Base-by-base conservation (phyloP, 345 rosid species). In the Raphanus sativus region DNA sequence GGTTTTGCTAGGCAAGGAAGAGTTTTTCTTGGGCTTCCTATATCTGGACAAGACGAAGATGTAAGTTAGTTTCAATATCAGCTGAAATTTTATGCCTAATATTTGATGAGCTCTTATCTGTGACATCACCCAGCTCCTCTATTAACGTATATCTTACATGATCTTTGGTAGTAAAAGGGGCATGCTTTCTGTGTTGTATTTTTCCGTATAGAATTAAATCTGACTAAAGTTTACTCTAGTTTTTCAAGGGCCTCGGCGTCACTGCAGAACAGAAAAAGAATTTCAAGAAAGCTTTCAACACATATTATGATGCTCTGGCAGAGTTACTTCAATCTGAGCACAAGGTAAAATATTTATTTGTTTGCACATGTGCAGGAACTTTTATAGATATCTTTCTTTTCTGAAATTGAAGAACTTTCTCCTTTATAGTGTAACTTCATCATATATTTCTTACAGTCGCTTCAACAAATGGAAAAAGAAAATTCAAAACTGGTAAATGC, bases 1-100 rank as follows among this genome's bases (percentile, higher is more conserved):
- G 88, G 97, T 86, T 96, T 96, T 87, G 97, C 97, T 84, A 86
- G 97, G 56, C 99, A 96, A 91, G 99, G 95, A 64, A 88, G 98
- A 86, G 83, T 89, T 50, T 93, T 96, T 80, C 76, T 93, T 48
- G 99, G 98, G 54, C 92, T 96, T 79, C 88, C 97, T n/a, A 83
- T 85, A 3, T 89, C 98, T 78, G 95, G 93, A 69, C 99, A 81
- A 75, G 98, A 96, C 56, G 97, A 91, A 83, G 98, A 96, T 90
- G 99, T 96, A 79, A 65, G 73, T 50, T 15, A 34, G 73, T 66
- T 74, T 73, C 38, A 16, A 34, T 61, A 60, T 72, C 30, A 62
- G 42, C 25, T 79, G 52, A 67, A 38, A 24, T 32, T 42, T 50
- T 65, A 56, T 28, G 38, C 62, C 29, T 55, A 11, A n/a, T 50